Base-by-base conservation (phyloP, 2,329 filamentous ascomycete species). In the Emmonsiellopsis sp. region DNA sequence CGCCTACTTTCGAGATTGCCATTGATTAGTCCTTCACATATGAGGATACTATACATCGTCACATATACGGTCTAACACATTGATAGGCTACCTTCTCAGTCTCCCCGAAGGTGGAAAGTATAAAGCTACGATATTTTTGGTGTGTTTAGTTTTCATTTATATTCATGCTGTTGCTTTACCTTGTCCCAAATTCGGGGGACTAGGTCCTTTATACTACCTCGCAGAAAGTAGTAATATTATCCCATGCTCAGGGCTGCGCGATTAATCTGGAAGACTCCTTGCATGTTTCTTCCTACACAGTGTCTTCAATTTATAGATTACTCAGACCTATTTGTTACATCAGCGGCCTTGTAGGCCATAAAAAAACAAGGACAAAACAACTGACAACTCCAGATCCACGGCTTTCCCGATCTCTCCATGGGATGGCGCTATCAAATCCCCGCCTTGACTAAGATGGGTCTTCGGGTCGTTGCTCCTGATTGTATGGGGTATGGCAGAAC, bases 371-470 rank as follows among this genome's bases (percentile, higher is more conserved):
- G 15, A 15, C 37, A 11, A 11, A 2, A 40, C 37, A 40, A 15
- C 37, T 50, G 32, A 52, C 30, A 16, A 11, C 15, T 15, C 42
- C 51, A 79, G 77, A 74, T 87, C 64, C 86, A 90, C 70, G 91
- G 91, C 59, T 94, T 85, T 72, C 91, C 91, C 0, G 90, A 95
- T 70, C 71, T 93, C 15, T 81, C 82, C 7, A 83, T 90, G 65
- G 89, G 86, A 65, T 97, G 92, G 92, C 85, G 91, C 57, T 85
- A 88, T 70, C 91, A 96, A 70, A 86, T 96, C 55, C 90, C 91
- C 0, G 71, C 82, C 61, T 78, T 97, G 20, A 70, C 86, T 35
- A 78, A 83, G 5, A 76, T 89, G 54, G 86, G 85, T 20, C 80
- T 92, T 59, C 82, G 86, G 53, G 89, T 95, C 52, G 82, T 97